Base-by-base conservation (phyloP, 2,329 filamentous ascomycete species). In the Colletotrichum horii region DNA sequence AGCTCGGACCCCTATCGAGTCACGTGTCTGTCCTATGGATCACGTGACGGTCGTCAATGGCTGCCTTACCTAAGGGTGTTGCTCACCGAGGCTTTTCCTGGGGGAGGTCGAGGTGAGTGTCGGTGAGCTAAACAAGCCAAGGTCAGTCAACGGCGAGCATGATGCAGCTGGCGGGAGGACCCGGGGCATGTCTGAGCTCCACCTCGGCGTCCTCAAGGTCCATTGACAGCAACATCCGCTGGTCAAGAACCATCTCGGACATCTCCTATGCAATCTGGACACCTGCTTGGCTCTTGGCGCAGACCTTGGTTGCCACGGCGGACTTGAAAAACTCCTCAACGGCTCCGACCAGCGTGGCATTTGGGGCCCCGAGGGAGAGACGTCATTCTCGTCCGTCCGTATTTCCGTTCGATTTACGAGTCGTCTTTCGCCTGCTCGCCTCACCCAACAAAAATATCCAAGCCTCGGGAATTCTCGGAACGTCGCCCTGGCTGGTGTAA, bases 381-480 rank as follows among this genome's bases (percentile, higher is more conserved):
- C 67, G 61, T 74, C 48, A 71, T 65, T 26, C 67, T 62, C 56
- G 67, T 70, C 38, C 61, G 61, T 24, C 48, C 72, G 72, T 75
- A 65, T 68, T 65, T 75, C 73, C 73, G 69, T 75, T 75, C 73
- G 70, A 75, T 75, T 60, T 75, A 75, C 69, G 69, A 75, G 64
- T 34, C 43, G 19, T 43, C 19, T 19, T 48, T 48, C 43, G 43
- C 43, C 70, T 30, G 36, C 73, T 64, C 62, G 72, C 72, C 60
- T 74, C 68, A 48, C 24, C 62, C 72, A 68, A 60, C 52, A 68
- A 60, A 68, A 60, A n/a, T 19, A 19, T 19, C n/a, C 32, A 67
- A 8, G 11, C 24, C 8, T 75, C 73, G 73, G 73, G 43, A 75
- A 73, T 34, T 38, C 7, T 73, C 73, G 73, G 73, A 55, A 72